These are phyloP conservation scores for Bolboschoenoplectus hybrid DNA, from an alignment of 202 grass and related monocot species.

Conservation along the genomic window DNA sequence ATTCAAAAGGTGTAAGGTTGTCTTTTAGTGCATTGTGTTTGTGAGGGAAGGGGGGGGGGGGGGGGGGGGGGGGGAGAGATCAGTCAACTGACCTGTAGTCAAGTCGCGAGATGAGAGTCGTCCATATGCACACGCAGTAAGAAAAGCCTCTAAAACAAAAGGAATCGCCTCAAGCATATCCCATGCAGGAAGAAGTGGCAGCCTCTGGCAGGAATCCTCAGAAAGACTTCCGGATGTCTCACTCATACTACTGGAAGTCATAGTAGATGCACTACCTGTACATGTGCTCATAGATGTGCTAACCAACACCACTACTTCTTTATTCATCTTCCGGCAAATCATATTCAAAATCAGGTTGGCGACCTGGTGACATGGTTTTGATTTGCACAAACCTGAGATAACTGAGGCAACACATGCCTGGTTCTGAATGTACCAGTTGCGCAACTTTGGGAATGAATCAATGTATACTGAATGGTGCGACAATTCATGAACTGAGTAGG, in stretches of 20 bases:
- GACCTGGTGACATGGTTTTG: slow-evolving; percentile 72
- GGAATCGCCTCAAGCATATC: slow-evolving; percentile 87
- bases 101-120: slow-evolving; percentile 81
- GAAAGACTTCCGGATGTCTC: slow-evolving; percentile 58
- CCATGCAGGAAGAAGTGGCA: slow-evolving; percentile 74
- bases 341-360: slow-evolving; percentile 91
- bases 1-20: too few relatives aligned
- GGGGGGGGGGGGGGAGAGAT: slow-evolving; percentile 30
- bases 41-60: background rate
- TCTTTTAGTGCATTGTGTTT: background rate
- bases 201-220: slow-evolving; percentile 75
- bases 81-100: slow-evolving; percentile 58
- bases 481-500: slow-evolving; percentile 41
- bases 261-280: slow-evolving; percentile 58
- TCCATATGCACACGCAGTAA: slow-evolving; percentile 88
- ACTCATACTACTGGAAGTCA: slow-evolving; percentile 66
- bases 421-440: slow-evolving; percentile 85
- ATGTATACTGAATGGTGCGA: slow-evolving; percentile 65
- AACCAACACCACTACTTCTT: slow-evolving; percentile 44
- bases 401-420: slow-evolving; percentile 89
- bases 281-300: background rate
- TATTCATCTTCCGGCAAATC: slow-evolving; percentile 71
- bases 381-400: slow-evolving; percentile 72
- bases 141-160: slow-evolving; percentile 85
- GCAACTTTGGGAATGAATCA: slow-evolving; percentile 88